These are phyloP conservation scores for Fonsecaea monophora DNA, from an alignment of 2,329 filamentous ascomycete species.

Conservation along the genomic window DNA sequence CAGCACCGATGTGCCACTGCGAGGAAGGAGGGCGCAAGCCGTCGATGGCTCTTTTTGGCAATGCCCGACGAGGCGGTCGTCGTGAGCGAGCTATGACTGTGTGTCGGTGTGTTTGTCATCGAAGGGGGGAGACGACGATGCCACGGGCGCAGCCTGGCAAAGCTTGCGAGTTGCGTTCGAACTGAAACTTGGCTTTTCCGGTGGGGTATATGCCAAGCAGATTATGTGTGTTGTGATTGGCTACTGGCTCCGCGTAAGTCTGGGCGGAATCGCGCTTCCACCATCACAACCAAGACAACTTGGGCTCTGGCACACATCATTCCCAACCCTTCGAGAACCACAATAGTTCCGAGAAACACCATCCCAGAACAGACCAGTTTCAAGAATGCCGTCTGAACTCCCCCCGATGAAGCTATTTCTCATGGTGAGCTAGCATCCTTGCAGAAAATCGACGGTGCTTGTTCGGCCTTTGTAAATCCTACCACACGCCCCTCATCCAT, in stretches of 20 bases:
- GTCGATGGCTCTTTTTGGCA: neutral
- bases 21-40: neutral
- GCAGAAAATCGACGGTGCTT: no score
- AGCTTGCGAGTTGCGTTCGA: neutral
- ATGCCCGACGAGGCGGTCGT: neutral
- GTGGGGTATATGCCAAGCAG: neutral
- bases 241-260: neutral
- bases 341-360: neutral
- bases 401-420: no score
- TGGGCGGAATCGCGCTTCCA: neutral
- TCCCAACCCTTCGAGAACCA: neutral
- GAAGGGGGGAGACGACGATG: neutral
- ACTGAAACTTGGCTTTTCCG: conserved; percentile 1
- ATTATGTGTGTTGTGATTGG: neutral
- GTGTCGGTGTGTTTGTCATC: neutral
- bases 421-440: no score
- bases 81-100: neutral
- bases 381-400: no score
- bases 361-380: neutral
- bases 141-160: no score
- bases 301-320: neutral
- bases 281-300: neutral
- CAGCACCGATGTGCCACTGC: neutral
- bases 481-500: neutral
- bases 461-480: neutral